Percentiles rank a stretch among this genome's conserved stretches.
Conservation (phyloP, 495 filamentous ascomycete genomes). For the Hypoxylon fuscum region DNA sequence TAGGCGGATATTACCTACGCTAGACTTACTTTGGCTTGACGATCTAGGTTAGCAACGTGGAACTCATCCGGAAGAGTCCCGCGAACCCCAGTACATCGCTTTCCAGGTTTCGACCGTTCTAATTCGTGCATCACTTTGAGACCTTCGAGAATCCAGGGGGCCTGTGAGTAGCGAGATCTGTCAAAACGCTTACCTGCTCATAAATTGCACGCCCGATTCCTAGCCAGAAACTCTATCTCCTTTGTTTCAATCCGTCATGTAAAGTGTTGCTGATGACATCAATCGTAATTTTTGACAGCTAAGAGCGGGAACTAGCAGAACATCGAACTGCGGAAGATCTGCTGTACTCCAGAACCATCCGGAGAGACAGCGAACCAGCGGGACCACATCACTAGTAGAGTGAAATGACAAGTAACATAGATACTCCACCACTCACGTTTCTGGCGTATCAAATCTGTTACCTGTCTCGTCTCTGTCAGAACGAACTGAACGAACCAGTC, state of each 20-base stretch:
- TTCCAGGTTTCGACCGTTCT: slow-evolving; percentile 26
- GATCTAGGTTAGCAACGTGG: slow-evolving; percentile 38
- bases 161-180: slow-evolving; percentile 3
- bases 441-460: slow-evolving; percentile 31
- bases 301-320: slow-evolving; percentile 24
- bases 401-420: slow-evolving; percentile 12
- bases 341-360: slow-evolving; percentile 28
- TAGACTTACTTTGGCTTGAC: slow-evolving; percentile 36
- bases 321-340: slow-evolving; percentile 29
- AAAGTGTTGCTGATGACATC: slow-evolving; percentile 17
- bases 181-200: slow-evolving; percentile 2
- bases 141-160: slow-evolving; percentile 11
- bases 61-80: slow-evolving; percentile 37
- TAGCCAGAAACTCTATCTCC: slow-evolving; percentile 1
- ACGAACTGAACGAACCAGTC: no score
- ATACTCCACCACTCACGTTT: slow-evolving; percentile 24
- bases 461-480: slow-evolving; percentile 19
- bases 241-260: slow-evolving; percentile 13
- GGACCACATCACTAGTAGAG: slow-evolving; percentile 19
- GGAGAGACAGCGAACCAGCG: slow-evolving; percentile 14
- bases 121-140: slow-evolving; percentile 18
- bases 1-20: slow-evolving; percentile 33
- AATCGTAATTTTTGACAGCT: slow-evolving; percentile 9
- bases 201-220: no score
- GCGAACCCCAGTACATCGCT: slow-evolving; percentile 39